Conservation (phyloP, 257 asterid species). For the Jasminum sambac region DNA sequence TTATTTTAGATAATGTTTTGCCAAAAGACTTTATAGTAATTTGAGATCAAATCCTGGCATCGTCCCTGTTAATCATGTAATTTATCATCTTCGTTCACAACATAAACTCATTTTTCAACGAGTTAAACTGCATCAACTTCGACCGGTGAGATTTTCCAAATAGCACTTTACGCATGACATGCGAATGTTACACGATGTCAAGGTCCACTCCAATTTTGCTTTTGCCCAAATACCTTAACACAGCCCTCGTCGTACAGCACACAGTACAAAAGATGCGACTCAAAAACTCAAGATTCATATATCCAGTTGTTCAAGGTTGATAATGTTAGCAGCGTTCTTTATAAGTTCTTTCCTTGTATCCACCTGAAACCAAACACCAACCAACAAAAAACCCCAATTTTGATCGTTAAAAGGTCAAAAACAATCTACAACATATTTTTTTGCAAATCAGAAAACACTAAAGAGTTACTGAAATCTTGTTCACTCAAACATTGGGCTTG, state of each 20-base stretch:
- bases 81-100: conserved; percentile 1
- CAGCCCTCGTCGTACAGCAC: background rate
- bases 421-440: background rate
- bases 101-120: background rate
- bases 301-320: conserved; percentile 72
- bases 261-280: background rate
- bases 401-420: background rate
- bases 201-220: no score
- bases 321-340: conserved; percentile 46
- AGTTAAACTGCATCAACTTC: background rate
- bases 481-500: background rate
- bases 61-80: background rate
- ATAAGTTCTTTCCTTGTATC: conserved; percentile 82
- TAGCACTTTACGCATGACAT: background rate
- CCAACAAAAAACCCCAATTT: conserved; percentile 13
- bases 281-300: conserved; percentile 36
- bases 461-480: background rate
- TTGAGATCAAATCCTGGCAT: no score
- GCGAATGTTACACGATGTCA: background rate
- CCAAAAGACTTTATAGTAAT: no score
- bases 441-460: background rate
- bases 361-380: conserved; percentile 50
- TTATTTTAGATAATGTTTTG: no score
- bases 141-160: background rate
- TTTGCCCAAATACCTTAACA: background rate